A percentile compares a stretch with the other conserved stretches of the same genome.
Conservation (phyloP, 495 filamentous ascomycete species). For the Podospora didyma region DNA sequence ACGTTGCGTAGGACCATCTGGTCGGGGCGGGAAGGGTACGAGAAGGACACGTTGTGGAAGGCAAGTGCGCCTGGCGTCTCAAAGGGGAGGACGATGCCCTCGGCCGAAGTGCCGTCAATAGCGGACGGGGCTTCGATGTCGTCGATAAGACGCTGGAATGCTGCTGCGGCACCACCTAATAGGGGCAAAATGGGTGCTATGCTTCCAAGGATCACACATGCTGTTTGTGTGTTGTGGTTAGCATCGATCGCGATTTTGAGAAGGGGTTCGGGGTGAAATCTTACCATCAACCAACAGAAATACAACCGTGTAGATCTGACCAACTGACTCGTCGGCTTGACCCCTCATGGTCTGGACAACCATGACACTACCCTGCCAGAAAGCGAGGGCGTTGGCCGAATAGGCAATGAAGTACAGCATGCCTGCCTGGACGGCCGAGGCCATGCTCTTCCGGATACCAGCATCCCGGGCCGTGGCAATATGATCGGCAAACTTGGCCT, state of each 20-base stretch:
- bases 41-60: conserved; percentile 74
- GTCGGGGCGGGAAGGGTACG: conserved; percentile 87
- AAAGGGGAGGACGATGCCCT: conserved; percentile 61
- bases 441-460: conserved; percentile 65
- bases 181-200: conserved; percentile 77
- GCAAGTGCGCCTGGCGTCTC: conserved; percentile 69
- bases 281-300: conserved; percentile 28
- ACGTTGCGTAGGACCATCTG: conserved; percentile 78
- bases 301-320: conserved; percentile 27
- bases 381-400: conserved; percentile 81
- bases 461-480: conserved; percentile 64
- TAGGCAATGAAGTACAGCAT: conserved; percentile 76
- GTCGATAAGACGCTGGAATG: conserved; percentile 79
- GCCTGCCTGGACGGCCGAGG: conserved; percentile 70
- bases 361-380: conserved; percentile 86
- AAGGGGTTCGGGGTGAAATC: conserved; percentile 26
- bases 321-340: conserved; percentile 17
- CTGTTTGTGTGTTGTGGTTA: conserved; percentile 65
- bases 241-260: conserved; percentile 59
- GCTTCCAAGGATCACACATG: conserved; percentile 66
- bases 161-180: conserved; percentile 64
- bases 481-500: conserved; percentile 70
- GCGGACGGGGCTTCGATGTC: conserved; percentile 83
- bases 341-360: conserved; percentile 58
- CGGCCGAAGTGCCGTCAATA: conserved; percentile 64